phyloP scores from a whole-genome alignment of 2,329 filamentous ascomycete genomes.

The Alternaria alternata region DNA sequence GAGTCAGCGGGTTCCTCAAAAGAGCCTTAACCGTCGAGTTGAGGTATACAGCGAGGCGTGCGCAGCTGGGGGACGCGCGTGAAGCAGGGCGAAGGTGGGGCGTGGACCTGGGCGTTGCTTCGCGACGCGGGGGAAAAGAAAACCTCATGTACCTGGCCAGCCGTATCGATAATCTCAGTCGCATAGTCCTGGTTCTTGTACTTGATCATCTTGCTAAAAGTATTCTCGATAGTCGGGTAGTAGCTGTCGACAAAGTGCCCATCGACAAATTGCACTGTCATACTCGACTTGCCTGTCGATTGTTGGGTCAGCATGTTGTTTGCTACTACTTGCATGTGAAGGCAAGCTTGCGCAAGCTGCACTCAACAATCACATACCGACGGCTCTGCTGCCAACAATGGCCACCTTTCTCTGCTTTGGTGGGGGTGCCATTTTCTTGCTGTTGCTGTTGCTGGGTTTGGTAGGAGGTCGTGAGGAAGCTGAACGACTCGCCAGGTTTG shows the following conservation, averaged over 20 bases:
- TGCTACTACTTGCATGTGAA: constrained; percentile 19
- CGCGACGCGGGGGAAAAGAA: constrained; percentile 30
- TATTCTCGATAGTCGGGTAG: constrained; percentile 99
- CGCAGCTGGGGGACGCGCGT: background rate
- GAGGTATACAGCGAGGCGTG: background rate
- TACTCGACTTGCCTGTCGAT: constrained; percentile 86
- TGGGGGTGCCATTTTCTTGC: constrained; percentile 64
- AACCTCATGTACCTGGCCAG: constrained; percentile 75
- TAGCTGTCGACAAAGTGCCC: constrained; percentile 99
- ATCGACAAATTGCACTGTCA: constrained; percentile 96
- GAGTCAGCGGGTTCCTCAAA: constrained; percentile 33
- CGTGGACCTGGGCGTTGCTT: constrained; percentile 19
- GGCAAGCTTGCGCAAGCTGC: constrained; percentile 19
- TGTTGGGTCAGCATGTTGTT: constrained; percentile 24
- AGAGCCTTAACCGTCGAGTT: background rate
- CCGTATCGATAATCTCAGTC: constrained; percentile 98
- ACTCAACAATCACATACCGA: constrained; percentile 66
- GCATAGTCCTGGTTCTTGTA: constrained; percentile 92
- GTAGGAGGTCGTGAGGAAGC: constrained; percentile 20
- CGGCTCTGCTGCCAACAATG: constrained; percentile 92
- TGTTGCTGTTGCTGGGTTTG: constrained; percentile 22
- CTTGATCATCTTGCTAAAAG: constrained; percentile 94
- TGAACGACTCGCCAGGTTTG: constrained; percentile 36
- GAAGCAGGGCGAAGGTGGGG: constrained; percentile 21
- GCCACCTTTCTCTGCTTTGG: constrained; percentile 94